A percentile compares a stretch with the other conserved stretches of the same genome.
Conservation (phyloP, 495 filamentous ascomycete genomes). For the Penicillium canescens region DNA sequence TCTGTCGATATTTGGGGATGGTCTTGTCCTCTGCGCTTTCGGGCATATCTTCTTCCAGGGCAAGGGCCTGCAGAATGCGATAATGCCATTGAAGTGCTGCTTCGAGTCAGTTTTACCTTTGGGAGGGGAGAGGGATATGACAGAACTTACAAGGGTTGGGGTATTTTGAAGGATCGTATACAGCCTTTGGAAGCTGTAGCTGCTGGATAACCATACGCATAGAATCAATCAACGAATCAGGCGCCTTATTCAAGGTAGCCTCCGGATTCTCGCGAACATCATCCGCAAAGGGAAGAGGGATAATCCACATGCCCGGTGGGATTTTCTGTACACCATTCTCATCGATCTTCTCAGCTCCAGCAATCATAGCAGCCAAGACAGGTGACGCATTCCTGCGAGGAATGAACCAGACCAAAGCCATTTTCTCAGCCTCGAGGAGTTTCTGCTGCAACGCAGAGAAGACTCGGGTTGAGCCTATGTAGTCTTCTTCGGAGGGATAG, state of each 20-base stretch:
- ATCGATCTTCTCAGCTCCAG: slow-evolving; percentile 66
- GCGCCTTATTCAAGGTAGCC: slow-evolving; percentile 54
- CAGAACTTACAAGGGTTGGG: slow-evolving; percentile 69
- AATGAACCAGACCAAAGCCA: slow-evolving; percentile 88
- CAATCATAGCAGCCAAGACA: slow-evolving; percentile 75
- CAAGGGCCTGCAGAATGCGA: slow-evolving; percentile 87
- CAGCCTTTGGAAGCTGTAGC: slow-evolving; percentile 82
- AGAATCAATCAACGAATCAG: slow-evolving; percentile 69
- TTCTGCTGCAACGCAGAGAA: slow-evolving; percentile 92
- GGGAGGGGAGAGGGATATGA: not conserved
- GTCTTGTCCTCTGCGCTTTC: slow-evolving; percentile 81
- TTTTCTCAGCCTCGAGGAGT: slow-evolving; percentile 71
- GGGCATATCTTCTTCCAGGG: slow-evolving; percentile 89
- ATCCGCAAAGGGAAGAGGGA: slow-evolving; percentile 86
- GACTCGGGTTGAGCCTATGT: slow-evolving; percentile 85
- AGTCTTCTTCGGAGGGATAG: slow-evolving; percentile 90
- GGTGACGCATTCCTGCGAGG: slow-evolving; percentile 77
- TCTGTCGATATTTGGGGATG: slow-evolving; percentile 76
- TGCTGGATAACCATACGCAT: slow-evolving; percentile 85
- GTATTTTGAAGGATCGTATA: slow-evolving; percentile 82
- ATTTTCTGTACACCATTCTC: slow-evolving; percentile 66
- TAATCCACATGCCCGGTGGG: slow-evolving; percentile 87
- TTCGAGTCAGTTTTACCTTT: slow-evolving; percentile 6
- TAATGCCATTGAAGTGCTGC: slow-evolving; percentile 93
- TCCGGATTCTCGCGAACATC: slow-evolving; percentile 78